Evolutionary conservation across 148 eudicot genomes (phyloP).

Genomic region (Agrostemma githago): DNA sequence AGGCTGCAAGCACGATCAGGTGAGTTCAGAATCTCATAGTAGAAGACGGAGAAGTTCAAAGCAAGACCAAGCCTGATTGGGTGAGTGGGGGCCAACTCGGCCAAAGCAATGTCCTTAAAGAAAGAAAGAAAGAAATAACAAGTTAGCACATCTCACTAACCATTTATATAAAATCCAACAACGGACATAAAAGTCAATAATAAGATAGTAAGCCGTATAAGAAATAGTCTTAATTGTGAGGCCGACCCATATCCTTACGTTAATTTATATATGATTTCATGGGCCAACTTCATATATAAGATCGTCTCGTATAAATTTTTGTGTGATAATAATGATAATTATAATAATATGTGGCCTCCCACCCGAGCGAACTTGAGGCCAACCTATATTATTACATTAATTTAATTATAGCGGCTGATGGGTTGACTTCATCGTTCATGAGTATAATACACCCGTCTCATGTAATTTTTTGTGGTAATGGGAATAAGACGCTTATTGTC

Average conservation of each 20-base stretch:
- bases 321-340: not conserved
- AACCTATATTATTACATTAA: not conserved
- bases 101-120: conserved; percentile 63
- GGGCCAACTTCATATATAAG: not conserved
- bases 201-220: not conserved
- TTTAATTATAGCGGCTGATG: not conserved
- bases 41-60: conserved; percentile 82
- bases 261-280: too few relatives aligned
- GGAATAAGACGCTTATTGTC: too few relatives aligned
- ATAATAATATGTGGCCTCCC: conserved; percentile 9
- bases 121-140: conserved; percentile 17
- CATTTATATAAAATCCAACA: not conserved
- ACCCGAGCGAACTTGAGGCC: conserved; percentile 90
- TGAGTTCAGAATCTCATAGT: conserved; percentile 75
- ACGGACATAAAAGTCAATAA: not conserved
- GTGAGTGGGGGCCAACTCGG: conserved; percentile 77
- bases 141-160: not conserved
- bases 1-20: conserved; percentile 84
- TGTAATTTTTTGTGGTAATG: too few relatives aligned
- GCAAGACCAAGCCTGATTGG: conserved; percentile 93
- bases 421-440: not conserved
- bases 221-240: not conserved
- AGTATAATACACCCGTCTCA: too few relatives aligned
- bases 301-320: not conserved
- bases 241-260: not conserved